phyloP scores from a whole-genome alignment of 2,329 filamentous ascomycete species.

The Tolypocladium album region DNA sequence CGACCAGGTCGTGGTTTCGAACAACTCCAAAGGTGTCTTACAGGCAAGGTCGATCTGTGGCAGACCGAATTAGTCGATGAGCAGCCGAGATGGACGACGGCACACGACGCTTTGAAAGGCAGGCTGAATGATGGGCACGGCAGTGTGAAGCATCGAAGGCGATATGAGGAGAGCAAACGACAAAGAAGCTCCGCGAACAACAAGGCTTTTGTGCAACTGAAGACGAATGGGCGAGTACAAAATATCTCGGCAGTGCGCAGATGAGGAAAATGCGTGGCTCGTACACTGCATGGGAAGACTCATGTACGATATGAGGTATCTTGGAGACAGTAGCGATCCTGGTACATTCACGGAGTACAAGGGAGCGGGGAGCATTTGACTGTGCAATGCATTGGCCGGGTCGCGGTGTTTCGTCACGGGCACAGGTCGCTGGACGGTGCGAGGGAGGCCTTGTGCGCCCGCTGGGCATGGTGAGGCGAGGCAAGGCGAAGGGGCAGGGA shows the following conservation, averaged over 20 bases:
- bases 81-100: neutral
- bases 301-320: neutral
- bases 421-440: neutral
- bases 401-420: neutral
- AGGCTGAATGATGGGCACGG: neutral
- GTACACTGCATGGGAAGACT: neutral
- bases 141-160: neutral
- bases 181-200: neutral
- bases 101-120: neutral
- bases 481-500: neutral
- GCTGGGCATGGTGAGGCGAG: neutral
- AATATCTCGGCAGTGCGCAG: neutral
- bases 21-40: neutral
- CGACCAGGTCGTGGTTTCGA: neutral
- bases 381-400: neutral
- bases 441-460: neutral
- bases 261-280: neutral
- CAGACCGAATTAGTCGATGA: neutral
- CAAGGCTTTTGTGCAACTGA: neutral
- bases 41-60: neutral
- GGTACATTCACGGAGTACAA: slow-evolving; percentile 1
- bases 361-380: neutral
- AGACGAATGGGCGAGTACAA: neutral
- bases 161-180: neutral
- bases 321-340: neutral